Evolutionary conservation across 1,139 yeast species (phyloP), one percentile per base, ranked within the genome.

Genomic region (Scheffersomyces lignicola): DNA sequence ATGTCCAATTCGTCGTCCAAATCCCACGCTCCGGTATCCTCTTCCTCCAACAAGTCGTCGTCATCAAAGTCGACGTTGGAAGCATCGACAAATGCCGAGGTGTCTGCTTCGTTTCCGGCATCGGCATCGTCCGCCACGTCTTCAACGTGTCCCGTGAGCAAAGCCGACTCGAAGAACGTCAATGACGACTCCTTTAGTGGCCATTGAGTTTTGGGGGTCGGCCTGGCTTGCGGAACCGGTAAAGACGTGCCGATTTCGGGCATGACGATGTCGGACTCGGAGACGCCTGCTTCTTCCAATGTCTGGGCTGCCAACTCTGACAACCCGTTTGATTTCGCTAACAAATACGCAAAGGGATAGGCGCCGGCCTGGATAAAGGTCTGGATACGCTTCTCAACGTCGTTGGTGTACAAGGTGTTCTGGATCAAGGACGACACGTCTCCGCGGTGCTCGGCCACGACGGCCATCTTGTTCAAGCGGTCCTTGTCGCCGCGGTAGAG

Each of bases 301-400:
- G 87, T 83, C 33, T 78, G 73, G 31, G 76, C 73, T 18, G 96
- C 96, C 40, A 83, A 67, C 27, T 80, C 90, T 27, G 72, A 76
- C 45, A 89, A 75, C 5, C 96, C 97, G 49, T 83, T 85, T 23
- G 94, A 73, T 60, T 86, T 87, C 18, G 98, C 97, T 44, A 90
- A 76, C 18, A 97, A 86, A 58, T 89, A 94, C 1, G 98, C 98
- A 52, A 94, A 76, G 7, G 98, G 92, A 37, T 76, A 65, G 65
- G 90, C 73, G 18, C 97, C 97, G 39, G 85, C 80, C 48, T 83
- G 80, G 36, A 83, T 76, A 52, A 85, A 80, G 21, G 85, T 77
- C 49, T 78, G 75, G 32, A 92, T 78, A 58, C 97, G 81, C 56
- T 83, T 79, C 53, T 83, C 81, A 24, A 82, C 72, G 42, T 89